Base-by-base conservation (phyloP, 2,329 filamentous ascomycete species). In the Fusarium hostae region DNA sequence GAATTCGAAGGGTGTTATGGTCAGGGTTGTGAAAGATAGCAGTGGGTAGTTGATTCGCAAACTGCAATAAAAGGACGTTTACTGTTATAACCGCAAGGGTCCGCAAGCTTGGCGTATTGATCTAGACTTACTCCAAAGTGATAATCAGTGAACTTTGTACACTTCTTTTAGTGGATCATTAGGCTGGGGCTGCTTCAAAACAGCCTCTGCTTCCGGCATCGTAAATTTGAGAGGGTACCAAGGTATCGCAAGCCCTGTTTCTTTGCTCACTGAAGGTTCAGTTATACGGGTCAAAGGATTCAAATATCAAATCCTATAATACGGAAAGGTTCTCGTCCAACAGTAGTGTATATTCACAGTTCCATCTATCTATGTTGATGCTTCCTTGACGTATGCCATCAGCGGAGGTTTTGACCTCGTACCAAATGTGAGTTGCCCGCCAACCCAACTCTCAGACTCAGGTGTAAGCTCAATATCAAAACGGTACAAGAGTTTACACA, bases 181-280 rank as follows among this genome's bases (percentile, higher is more conserved):
- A 11, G 1, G 10, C 22, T 12, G 9, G 0, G 10, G 3, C 3
- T 11, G 12, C 41, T 44, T 26, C 24, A 2, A 44, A 20, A 3
- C 1, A 4, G 7, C 24, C 9, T 44, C 4, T 6, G 6, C 3
- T 4, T 3, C 22, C 22, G 11, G 4, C 0, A 16, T 24, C 2
- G 16, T 4, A 18, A 9, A 13, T 26, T 0, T 6, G 22, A 2
- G 16, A 7, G 12, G 12, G 0, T 15, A 11, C 3, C 1, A 18
- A 18, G 16, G 22, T 10, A 26, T 9, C 16, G 9, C 22, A 12
- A 6, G 10, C 22, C 18, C 4, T 43, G 2, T 44, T 7, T 4
- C 18, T 2, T 18, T 24, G 18, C 10, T 24, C 24, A 6, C 1
- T 18, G 1, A 26, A 3, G 3, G 15, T 9, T 6, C 6, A 44